A percentile compares a stretch with the other conserved stretches of the same genome.
These are phyloP conservation scores for Vigna nakashimae DNA, from an alignment of 306 rosid genomes.

Conservation along the genomic window DNA sequence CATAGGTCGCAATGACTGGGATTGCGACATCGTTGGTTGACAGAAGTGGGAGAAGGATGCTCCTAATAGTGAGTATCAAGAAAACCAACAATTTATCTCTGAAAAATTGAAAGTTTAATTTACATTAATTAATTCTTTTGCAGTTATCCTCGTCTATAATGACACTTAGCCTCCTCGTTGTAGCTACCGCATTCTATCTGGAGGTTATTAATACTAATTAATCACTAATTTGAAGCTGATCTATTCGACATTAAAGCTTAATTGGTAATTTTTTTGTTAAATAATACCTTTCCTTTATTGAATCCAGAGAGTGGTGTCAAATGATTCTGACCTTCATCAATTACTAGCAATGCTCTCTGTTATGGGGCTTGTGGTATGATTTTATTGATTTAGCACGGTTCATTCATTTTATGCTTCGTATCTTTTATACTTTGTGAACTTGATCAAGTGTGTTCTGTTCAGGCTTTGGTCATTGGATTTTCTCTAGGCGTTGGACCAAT, in stretches of 20 bases:
- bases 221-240: neutral
- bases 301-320: conserved; percentile 50
- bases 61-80: conserved; percentile 59
- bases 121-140: conserved; percentile 7
- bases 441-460: conserved; percentile 19
- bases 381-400: conserved; percentile 4
- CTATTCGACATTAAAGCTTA: neutral
- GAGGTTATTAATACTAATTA: conserved; percentile 52
- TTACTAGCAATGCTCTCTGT: conserved; percentile 53
- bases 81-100: neutral
- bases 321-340: conserved; percentile 47
- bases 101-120: neutral
- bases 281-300: conserved; percentile 15
- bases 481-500: conserved; percentile 76
- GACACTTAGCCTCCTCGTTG: conserved; percentile 67
- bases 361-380: conserved; percentile 72
- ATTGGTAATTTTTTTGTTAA: neutral
- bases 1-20: conserved; percentile 67
- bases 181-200: conserved; percentile 64
- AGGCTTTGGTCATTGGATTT: conserved; percentile 66
- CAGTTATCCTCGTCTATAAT: conserved; percentile 67
- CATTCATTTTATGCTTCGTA: neutral
- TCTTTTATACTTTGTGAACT: neutral
- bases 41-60: conserved; percentile 72
- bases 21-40: conserved; percentile 69